Conservation (phyloP, 2,329 filamentous ascomycete genomes). For the Amauroascus niger region DNA sequence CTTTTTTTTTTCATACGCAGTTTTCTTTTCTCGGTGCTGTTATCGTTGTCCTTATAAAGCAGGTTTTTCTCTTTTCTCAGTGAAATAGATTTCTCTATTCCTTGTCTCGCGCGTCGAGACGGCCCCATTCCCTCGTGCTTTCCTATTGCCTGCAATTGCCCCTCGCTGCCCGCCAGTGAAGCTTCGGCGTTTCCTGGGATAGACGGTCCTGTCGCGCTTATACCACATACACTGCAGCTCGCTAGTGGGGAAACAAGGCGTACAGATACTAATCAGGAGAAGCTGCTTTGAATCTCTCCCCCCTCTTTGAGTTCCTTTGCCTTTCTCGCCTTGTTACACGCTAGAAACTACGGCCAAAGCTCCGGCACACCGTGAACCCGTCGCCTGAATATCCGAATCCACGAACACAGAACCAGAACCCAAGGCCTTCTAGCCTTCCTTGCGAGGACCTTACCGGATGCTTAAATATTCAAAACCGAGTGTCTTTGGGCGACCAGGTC, state of each 20-base stretch:
- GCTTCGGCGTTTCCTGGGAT: background rate
- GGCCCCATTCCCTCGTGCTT: slow-evolving; percentile 3
- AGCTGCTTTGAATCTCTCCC: background rate
- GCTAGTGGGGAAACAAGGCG: no score
- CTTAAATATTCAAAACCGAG: background rate
- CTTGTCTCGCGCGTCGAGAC: background rate
- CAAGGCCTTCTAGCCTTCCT: background rate
- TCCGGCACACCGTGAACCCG: background rate
- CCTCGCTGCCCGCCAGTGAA: slow-evolving; percentile 1
- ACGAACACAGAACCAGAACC: background rate
- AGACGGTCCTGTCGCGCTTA: background rate
- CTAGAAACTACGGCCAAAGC: background rate
- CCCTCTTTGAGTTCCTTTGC: background rate
- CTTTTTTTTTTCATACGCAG: no score
- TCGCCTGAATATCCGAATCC: background rate
- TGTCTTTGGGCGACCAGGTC: slow-evolving; percentile 1
- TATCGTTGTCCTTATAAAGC: no score
- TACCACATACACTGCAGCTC: no score
- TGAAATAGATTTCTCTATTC: background rate
- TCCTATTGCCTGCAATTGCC: slow-evolving; percentile 1
- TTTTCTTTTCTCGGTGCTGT: no score
- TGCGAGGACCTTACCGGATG: background rate
- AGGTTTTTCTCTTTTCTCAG: background rate
- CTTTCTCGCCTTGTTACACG: background rate
- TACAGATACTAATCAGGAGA: no score